A percentile compares a stretch with the other conserved stretches of the same genome.
Evolutionary conservation across 768 basidiomycete species (phyloP).

Genomic region (Suillus occidentalis): DNA sequence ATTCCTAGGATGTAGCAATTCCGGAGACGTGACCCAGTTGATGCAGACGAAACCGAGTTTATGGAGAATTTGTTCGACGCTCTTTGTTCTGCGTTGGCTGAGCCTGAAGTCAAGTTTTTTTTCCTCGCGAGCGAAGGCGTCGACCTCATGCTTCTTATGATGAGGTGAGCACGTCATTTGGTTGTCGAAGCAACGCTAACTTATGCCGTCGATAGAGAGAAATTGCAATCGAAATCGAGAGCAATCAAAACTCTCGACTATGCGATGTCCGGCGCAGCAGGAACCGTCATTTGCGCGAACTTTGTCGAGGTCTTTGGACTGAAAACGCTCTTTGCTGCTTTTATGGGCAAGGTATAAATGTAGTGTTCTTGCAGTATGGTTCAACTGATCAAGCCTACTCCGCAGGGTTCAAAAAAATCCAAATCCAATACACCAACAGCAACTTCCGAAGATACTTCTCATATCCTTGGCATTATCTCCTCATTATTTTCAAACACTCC

Average conservation of each 20-base stretch:
- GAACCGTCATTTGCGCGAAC: constrained; percentile 69
- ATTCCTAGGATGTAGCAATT: constrained; percentile 62
- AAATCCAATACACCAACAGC: constrained; percentile 47
- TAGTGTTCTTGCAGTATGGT: background rate
- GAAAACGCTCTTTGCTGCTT: constrained; percentile 84
- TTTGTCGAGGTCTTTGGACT: constrained; percentile 89
- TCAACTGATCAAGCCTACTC: background rate
- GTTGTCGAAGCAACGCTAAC: constrained; percentile 7
- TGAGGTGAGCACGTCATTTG: constrained; percentile 66
- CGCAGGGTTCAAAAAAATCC: constrained; percentile 61
- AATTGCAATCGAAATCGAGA: constrained; percentile 73
- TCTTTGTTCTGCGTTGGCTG: constrained; percentile 82
- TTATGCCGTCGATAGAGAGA: constrained; percentile 55
- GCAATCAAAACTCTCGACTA: constrained; percentile 91
- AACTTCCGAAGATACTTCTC: constrained; percentile 80
- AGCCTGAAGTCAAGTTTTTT: constrained; percentile 72
- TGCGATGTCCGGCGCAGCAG: constrained; percentile 78
- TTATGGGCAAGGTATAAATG: constrained; percentile 85
- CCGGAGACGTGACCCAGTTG: constrained; percentile 77
- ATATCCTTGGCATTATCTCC: constrained; percentile 84
- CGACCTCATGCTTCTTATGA: constrained; percentile 97
- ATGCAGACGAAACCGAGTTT: constrained; percentile 92
- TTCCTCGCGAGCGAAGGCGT: constrained; percentile 93
- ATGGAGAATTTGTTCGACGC: constrained; percentile 97
- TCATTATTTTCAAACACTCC: constrained; percentile 86